Percentiles rank a stretch among this genome's conserved stretches.
phyloP scores from a whole-genome alignment of 1,284 basidiomycete species.

The Chalciporus sp. region DNA sequence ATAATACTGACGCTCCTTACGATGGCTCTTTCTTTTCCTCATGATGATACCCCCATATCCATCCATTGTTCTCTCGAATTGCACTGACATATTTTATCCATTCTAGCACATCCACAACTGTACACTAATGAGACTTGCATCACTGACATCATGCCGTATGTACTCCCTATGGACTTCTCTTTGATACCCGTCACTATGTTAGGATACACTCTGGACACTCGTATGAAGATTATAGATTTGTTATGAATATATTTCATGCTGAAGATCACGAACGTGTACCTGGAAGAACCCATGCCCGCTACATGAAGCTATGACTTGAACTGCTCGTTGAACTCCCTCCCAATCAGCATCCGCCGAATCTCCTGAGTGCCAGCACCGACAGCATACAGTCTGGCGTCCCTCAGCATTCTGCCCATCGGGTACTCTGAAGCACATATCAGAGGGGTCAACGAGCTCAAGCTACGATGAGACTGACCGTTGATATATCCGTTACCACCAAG shows the following conservation, averaged over 20 bases:
- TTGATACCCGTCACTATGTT: not conserved
- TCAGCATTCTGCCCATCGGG: slow-evolving; percentile 81
- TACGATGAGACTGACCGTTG: slow-evolving; percentile 57
- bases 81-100: not conserved
- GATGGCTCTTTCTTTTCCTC: not conserved
- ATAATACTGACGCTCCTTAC: not conserved
- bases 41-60: not conserved
- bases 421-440: slow-evolving; percentile 60
- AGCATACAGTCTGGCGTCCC: slow-evolving; percentile 85
- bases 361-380: slow-evolving; percentile 94
- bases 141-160: not conserved
- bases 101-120: not conserved
- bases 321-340: slow-evolving; percentile 84
- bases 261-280: too few species aligned
- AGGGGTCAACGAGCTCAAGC: not conserved
- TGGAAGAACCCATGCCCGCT: too few species aligned
- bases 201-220: not conserved
- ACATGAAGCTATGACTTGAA: slow-evolving; percentile 39
- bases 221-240: not conserved
- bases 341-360: slow-evolving; percentile 88
- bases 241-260: not conserved
- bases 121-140: not conserved
- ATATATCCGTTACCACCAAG: slow-evolving; percentile 93
- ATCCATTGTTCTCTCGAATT: not conserved
- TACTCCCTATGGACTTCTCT: not conserved